These are phyloP conservation scores for Hibiscus tridactylites DNA, from an alignment of 345 rosid genomes.

Conservation along the genomic window DNA sequence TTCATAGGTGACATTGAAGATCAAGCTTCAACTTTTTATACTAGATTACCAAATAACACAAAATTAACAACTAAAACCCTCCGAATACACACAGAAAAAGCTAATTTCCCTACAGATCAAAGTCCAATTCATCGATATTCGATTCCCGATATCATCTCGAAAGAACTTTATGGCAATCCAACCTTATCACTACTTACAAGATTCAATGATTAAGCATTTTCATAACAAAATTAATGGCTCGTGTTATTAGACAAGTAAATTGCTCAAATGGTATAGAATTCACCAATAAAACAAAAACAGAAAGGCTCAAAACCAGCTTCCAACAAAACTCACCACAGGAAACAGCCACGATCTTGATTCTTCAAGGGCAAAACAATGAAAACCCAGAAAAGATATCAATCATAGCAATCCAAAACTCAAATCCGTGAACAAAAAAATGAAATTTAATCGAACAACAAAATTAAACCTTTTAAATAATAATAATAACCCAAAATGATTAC, in stretches of 20 bases:
- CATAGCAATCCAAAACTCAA: constrained; percentile 10
- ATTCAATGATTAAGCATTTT: neutral
- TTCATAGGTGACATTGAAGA: neutral
- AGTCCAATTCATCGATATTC: neutral
- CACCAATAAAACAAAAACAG: neutral
- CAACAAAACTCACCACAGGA: neutral
- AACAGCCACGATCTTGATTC: neutral
- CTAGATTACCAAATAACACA: neutral
- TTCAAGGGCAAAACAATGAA: neutral
- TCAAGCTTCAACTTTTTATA: neutral
- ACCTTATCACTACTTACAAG: neutral
- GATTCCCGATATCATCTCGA: neutral
- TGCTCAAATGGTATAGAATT: neutral
- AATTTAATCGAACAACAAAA: neutral
- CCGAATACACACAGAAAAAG: neutral
- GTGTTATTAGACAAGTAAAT: neutral
- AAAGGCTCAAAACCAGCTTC: neutral
- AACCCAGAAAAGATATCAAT: constrained; percentile 9
- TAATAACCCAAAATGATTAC: constrained; percentile 11
- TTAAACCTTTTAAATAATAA: neutral
- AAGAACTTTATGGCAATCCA: neutral
- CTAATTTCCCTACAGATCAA: neutral
- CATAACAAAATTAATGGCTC: neutral
- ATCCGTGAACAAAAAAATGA: constrained; percentile 1
- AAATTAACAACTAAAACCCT: neutral